Evolutionary conservation across 2,329 filamentous ascomycete genomes (phyloP).

Genomic region (Teratosphaeria destructans): DNA sequence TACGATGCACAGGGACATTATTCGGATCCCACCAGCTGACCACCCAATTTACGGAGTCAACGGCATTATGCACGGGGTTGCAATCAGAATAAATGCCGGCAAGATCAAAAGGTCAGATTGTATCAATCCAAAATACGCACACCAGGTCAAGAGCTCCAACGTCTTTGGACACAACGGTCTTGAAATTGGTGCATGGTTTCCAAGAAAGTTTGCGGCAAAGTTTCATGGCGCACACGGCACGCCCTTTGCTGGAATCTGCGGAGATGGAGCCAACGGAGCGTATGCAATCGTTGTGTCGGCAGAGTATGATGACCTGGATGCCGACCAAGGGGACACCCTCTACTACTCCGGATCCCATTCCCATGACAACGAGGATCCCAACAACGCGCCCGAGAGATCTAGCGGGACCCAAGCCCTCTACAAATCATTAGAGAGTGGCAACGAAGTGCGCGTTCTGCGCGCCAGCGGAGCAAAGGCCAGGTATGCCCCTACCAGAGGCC

Average conservation of each 20-base stretch:
- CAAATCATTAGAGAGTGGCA: slow-evolving; percentile 4
- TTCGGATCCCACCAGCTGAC: not conserved
- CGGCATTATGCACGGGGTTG: not conserved
- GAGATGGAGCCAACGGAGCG: slow-evolving; percentile 7
- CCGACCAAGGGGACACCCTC: slow-evolving; percentile 12
- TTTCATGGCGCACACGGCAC: slow-evolving; percentile 18
- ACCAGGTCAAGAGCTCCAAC: slow-evolving; percentile 8
- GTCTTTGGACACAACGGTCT: slow-evolving; percentile 17
- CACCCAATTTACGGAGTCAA: not conserved
- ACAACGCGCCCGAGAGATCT: slow-evolving; percentile 6
- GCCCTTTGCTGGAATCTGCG: slow-evolving; percentile 15
- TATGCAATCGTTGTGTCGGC: slow-evolving; percentile 17
- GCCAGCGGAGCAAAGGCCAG: slow-evolving; percentile 3
- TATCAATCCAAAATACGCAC: slow-evolving; percentile 1
- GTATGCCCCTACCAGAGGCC: slow-evolving; percentile 10
- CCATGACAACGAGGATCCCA: slow-evolving; percentile 15
- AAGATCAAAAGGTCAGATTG: not conserved
- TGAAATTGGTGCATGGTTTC: slow-evolving; percentile 15
- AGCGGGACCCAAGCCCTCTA: slow-evolving; percentile 11
- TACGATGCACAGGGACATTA: not conserved
- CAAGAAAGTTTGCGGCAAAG: slow-evolving; percentile 12
- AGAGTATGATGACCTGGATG: slow-evolving; percentile 15
- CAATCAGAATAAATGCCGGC: not conserved
- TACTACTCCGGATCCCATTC: slow-evolving; percentile 18
- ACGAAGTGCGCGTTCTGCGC: slow-evolving; percentile 15